phyloP scores from a whole-genome alignment of 1,284 basidiomycete species.

The Ustilago bromivora region DNA sequence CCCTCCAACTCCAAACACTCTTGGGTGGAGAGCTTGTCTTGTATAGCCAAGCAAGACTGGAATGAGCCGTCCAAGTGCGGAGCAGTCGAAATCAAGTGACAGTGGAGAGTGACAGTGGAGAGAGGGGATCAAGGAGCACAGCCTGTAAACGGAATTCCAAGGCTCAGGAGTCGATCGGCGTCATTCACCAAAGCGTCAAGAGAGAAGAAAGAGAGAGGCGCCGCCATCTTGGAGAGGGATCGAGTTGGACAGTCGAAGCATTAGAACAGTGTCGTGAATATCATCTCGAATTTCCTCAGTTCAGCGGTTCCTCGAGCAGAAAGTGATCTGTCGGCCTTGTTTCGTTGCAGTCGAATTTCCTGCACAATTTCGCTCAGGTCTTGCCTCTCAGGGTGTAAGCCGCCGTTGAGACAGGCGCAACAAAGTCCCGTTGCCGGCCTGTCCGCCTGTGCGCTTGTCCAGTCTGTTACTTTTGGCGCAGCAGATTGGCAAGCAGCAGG shows the following conservation, averaged over 20 bases:
- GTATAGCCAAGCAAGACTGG: not conserved
- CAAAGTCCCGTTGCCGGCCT: not conserved
- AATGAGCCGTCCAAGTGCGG: slow-evolving; percentile 10
- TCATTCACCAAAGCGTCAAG: not conserved
- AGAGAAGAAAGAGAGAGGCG: slow-evolving; percentile 16
- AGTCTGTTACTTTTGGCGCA: slow-evolving; percentile 16
- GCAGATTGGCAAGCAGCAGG: not conserved
- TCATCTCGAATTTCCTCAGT: not conserved
- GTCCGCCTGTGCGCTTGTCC: not conserved
- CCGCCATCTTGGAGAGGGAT: slow-evolving; percentile 11
- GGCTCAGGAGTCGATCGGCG: slow-evolving; percentile 28
- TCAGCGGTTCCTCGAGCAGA: slow-evolving; percentile 2
- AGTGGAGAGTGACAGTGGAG: too few species aligned
- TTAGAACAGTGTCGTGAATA: slow-evolving; percentile 8
- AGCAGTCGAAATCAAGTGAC: not conserved
- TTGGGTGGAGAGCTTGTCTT: not conserved
- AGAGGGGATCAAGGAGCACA: slow-evolving; percentile 1
- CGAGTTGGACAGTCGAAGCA: slow-evolving; percentile 11
- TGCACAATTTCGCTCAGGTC: slow-evolving; percentile 31
- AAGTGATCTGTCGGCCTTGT: slow-evolving; percentile 45
- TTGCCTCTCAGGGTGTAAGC: not conserved
- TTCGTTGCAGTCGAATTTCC: slow-evolving; percentile 16
- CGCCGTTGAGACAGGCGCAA: slow-evolving; percentile 7
- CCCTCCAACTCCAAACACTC: too few species aligned
- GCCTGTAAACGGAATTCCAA: slow-evolving; percentile 37